Evolutionary conservation across 129 eudicot species (phyloP).

Genomic region (Dittrichia graveolens): DNA sequence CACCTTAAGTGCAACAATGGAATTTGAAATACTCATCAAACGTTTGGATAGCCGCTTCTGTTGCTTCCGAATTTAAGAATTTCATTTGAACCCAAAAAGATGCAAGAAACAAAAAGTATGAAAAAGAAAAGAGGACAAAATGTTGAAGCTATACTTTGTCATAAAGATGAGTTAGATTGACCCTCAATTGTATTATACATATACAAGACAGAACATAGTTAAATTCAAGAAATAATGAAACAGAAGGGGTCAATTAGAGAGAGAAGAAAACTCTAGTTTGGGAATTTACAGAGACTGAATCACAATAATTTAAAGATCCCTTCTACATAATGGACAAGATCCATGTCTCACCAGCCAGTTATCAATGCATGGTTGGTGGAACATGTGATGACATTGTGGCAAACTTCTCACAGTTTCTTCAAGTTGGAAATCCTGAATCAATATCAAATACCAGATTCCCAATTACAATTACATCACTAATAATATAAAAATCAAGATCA

Average conservation of each 20-base stretch:
- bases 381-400: conserved; percentile 96
- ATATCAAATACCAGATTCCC: conserved; percentile 7
- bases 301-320: conserved; percentile 58
- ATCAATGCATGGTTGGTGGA: conserved; percentile 97
- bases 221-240: conserved; percentile 27
- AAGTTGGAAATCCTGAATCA: conserved; percentile 74
- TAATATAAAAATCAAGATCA: background rate
- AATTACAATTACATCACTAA: background rate
- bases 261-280: conserved; percentile 2
- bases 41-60: no score
- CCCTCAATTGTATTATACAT: conserved; percentile 21
- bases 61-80: no score
- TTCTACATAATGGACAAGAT: conserved; percentile 94
- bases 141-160: background rate
- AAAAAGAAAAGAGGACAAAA: background rate
- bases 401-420: conserved; percentile 85
- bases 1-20: no score
- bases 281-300: conserved; percentile 35
- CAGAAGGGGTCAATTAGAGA: conserved; percentile 7
- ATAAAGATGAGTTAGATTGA: conserved; percentile 16
- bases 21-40: no score
- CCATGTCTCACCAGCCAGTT: conserved; percentile 94
- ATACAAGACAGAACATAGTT: conserved; percentile 25
- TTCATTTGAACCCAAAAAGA: no score
- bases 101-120: no score